phyloP scores from a whole-genome alignment of 352 stramenopile species.

The Globisporangium apiculatum region DNA sequence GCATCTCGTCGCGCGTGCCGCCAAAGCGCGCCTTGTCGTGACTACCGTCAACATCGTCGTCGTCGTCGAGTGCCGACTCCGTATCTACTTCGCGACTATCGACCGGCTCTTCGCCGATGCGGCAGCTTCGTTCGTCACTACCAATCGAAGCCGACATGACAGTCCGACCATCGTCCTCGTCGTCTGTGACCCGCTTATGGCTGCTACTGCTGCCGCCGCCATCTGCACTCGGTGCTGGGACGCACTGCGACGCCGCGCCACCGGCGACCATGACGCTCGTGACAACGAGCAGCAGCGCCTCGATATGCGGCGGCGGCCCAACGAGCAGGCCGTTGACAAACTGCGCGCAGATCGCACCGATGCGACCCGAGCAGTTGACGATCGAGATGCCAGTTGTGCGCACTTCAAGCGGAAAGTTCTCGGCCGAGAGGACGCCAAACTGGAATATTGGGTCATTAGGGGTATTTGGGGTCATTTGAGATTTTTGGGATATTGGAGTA shows the following conservation, averaged over 20 bases:
- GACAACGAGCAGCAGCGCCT: slow-evolving; percentile 73
- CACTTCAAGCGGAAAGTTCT: slow-evolving; percentile 86
- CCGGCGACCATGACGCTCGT: slow-evolving; percentile 65
- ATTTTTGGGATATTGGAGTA: no score
- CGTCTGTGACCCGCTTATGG: background rate
- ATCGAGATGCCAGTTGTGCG: slow-evolving; percentile 87
- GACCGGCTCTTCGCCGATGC: no score
- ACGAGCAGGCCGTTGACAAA: slow-evolving; percentile 88
- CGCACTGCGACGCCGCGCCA: slow-evolving; percentile 33
- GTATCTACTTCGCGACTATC: no score
- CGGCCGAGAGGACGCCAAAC: slow-evolving; percentile 86
- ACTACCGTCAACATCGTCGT: background rate
- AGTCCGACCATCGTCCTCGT: background rate
- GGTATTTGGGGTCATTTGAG: background rate
- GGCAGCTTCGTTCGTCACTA: no score
- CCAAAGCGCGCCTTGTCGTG: background rate
- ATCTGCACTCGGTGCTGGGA: slow-evolving; percentile 23
- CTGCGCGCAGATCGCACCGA: slow-evolving; percentile 88
- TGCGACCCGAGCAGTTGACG: slow-evolving; percentile 80
- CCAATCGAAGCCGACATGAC: no score
- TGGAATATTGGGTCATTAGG: slow-evolving; percentile 6
- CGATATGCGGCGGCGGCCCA: slow-evolving; percentile 61
- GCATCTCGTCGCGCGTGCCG: background rate
- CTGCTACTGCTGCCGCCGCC: slow-evolving; percentile 1
- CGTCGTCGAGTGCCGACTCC: no score